Conservation (phyloP, 257 asterid genomes). For the Nyctanthes arbortristis region DNA sequence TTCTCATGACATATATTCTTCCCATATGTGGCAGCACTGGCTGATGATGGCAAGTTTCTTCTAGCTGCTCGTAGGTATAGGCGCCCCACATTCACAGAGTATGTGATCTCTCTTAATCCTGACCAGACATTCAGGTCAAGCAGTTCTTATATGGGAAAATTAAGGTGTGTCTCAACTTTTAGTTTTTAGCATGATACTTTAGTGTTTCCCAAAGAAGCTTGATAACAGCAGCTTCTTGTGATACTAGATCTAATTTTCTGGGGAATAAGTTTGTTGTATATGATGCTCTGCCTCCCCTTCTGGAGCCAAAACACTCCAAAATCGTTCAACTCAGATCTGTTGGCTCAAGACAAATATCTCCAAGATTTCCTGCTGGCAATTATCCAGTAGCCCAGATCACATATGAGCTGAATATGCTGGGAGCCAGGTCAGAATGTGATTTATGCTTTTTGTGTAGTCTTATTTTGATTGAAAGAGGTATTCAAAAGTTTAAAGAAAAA, state of each 20-base stretch:
- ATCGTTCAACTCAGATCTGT: conserved; percentile 52
- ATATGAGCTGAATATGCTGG: conserved; percentile 76
- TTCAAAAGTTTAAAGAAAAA: not conserved
- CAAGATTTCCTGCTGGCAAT: conserved; percentile 58
- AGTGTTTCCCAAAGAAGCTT: conserved; percentile 4
- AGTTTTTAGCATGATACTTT: not conserved
- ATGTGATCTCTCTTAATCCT: conserved; percentile 63
- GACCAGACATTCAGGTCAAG: conserved; percentile 64
- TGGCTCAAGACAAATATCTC: conserved; percentile 52
- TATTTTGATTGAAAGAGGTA: not conserved
- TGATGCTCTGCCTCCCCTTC: conserved; percentile 64
- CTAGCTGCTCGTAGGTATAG: conserved; percentile 85
- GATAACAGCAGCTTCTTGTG: conserved; percentile 14
- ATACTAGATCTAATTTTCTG: conserved; percentile 73
- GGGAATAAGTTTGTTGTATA: conserved; percentile 80
- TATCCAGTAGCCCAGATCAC: conserved; percentile 79
- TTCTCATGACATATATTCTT: conserved; percentile 8
- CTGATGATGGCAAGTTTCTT: conserved; percentile 90
- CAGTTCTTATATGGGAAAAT: conserved; percentile 65
- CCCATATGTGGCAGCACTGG: conserved; percentile 60
- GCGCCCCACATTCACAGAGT: conserved; percentile 85
- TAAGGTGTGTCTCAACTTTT: conserved; percentile 54
- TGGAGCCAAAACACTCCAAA: conserved; percentile 58
- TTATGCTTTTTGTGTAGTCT: not conserved
- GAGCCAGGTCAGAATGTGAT: conserved; percentile 58